Evolutionary conservation across 108 stramenopile species (phyloP).

Genomic region (Skeletonema costatum): DNA sequence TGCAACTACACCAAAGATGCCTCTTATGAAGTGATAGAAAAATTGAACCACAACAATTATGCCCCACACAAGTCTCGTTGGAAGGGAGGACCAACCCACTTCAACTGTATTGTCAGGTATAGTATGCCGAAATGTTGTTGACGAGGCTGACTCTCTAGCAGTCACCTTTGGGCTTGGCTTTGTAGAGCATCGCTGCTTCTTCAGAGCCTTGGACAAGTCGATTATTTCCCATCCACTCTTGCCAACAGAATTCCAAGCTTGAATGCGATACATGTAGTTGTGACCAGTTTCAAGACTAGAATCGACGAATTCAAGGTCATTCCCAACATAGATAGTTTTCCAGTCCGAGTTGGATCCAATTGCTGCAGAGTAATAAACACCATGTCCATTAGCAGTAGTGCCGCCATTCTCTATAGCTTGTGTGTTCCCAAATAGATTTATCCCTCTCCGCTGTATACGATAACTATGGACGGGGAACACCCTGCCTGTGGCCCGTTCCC

Average conservation of each 20-base stretch:
- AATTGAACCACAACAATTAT: conserved; percentile 23
- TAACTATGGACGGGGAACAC: conserved; percentile 70
- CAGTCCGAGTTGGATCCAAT: conserved; percentile 27
- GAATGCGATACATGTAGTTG: conserved; percentile 53
- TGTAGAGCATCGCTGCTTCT: conserved; percentile 40
- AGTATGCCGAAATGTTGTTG: conserved; percentile 8
- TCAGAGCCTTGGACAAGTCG: conserved; percentile 29
- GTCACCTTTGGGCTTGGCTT: conserved; percentile 13
- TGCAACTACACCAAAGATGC: conserved; percentile 37
- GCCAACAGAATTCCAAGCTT: conserved; percentile 61
- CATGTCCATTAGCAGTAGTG: background rate
- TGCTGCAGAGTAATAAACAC: conserved; percentile 1
- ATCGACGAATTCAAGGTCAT: conserved; percentile 48
- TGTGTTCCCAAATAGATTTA: conserved; percentile 23
- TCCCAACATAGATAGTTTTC: conserved; percentile 48
- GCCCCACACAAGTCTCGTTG: conserved; percentile 14
- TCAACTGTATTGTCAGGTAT: background rate
- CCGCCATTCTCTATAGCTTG: background rate
- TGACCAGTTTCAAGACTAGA: conserved; percentile 33
- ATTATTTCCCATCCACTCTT: conserved; percentile 45
- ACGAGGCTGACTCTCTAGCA: background rate
- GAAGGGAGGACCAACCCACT: conserved; percentile 24
- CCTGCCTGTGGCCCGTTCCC: conserved; percentile 24
- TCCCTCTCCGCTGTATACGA: conserved; percentile 48
- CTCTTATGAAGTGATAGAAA: conserved; percentile 19